Base-by-base conservation (phyloP, 495 filamentous ascomycete genomes). In the Aspergillus heteromorphus region DNA sequence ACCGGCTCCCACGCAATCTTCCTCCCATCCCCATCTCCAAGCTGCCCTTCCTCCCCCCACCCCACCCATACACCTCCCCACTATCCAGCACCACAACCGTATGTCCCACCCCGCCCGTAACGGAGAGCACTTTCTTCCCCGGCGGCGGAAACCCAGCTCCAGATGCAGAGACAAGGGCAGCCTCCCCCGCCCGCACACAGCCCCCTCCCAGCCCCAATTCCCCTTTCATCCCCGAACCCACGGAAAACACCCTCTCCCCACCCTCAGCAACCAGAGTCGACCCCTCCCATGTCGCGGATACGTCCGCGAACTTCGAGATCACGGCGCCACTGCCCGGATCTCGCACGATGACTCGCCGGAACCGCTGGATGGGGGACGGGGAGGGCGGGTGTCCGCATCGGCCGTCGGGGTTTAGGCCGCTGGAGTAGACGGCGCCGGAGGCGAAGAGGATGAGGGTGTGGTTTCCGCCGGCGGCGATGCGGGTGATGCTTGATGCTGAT, bases 51-150 rank as follows among this genome's bases (percentile, higher is more conserved):
- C 91, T 77, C 6, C 84, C 83, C 56, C 75, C 85, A 1, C 93
- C 93, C 93, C 93, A 97, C 2, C 92, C 93, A 66, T 86, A 96
- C 1, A 86, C 85, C 1, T 86, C 75, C 2, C 91, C 92, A 65
- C 86, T 86, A 23, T 77, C 78, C 0, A 95, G 69, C 4, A 96
- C 80, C 4, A 76, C 83, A 16, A 91, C 82, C 0, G 83, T 80
- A 64, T 98, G 93, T 14, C 79, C 78, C 73, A 95, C 85, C n/a
- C 87, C 79, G 40, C 87, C 85, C 0, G 84, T 70, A 10, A 97
- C 56, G 38, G 83, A 72, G 0, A 74, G 62, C 5, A 96, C 63
- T 1, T 63, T 53, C 2, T 73, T 75, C 0, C 67, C 76, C 2
- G 55, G 3, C 0, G 83, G 85, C 6, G 86, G 87, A 56, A 95